Percentiles rank a stretch among this genome's conserved stretches.
These are phyloP conservation scores for Populus hybrid DNA, from an alignment of 441 rosid genomes.

Conservation along the genomic window DNA sequence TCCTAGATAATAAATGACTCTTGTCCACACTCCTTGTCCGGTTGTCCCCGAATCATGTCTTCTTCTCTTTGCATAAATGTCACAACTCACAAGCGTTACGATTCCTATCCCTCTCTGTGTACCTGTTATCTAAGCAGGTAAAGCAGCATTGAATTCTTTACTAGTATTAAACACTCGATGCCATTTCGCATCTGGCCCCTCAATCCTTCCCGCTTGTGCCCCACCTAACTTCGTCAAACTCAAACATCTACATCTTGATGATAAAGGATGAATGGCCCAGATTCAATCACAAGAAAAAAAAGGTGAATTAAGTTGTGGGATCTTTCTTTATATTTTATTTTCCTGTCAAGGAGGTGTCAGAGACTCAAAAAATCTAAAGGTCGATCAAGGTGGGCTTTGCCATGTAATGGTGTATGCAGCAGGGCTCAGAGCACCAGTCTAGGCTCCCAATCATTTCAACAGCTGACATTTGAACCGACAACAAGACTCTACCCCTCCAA, in stretches of 20 bases:
- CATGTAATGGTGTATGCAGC: background rate
- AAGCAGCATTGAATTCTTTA: conserved; percentile 28
- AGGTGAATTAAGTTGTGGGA: background rate
- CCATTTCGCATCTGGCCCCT: background rate
- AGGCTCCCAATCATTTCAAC: conserved; percentile 61
- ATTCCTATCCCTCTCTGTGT: background rate
- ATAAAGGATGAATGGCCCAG: background rate
- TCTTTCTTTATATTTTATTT: no score
- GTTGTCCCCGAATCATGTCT: background rate
- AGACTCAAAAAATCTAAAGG: background rate
- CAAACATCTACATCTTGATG: background rate
- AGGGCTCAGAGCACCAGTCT: conserved; percentile 23
- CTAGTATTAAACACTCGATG: background rate
- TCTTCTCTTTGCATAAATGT: conserved; percentile 11
- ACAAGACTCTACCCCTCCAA: background rate
- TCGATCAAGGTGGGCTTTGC: background rate
- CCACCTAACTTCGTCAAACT: background rate
- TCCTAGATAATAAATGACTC: conserved; percentile 14
- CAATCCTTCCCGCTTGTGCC: background rate
- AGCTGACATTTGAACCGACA: conserved; percentile 59
- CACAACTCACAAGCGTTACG: conserved; percentile 18
- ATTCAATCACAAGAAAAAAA: background rate
- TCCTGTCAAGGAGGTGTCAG: background rate
- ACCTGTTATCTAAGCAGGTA: conserved; percentile 14
- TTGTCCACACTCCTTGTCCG: background rate